Evolutionary conservation across 2,329 filamentous ascomycete genomes (phyloP), one percentile per base, ranked within the genome.

Genomic region (Massarina eburnea): DNA sequence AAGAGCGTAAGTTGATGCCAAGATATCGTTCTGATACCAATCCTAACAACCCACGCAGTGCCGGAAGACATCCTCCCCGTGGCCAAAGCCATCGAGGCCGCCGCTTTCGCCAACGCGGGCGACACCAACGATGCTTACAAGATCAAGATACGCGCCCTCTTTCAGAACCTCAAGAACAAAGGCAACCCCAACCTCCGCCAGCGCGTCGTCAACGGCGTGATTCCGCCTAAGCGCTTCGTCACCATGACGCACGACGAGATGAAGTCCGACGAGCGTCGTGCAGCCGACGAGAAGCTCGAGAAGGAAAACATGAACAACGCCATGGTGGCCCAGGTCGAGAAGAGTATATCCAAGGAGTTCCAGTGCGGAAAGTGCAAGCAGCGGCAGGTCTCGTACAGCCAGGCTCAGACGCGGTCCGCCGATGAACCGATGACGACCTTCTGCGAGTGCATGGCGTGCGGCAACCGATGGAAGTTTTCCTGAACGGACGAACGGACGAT

Each of bases 291-390:
- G 58, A 83, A 84, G 69, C 80, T 96, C 40, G 80, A 91, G 67
- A 84, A 88, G 73, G 90, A 96, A 73, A 99, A 99, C 73, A 91
- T 97, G 88, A 91, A 91, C 76, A 90, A 92, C 72, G 90, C 94
- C 1, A 95, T 97, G 84, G 91, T 95, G 9, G 89, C 92, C 46
- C 88, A 91, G 78, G 88, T 84, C 15, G 87, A 96, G 73, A 94
- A 91, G 80, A 91, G 87, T 67, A 90, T 96, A 74, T 91, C 86
- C 68, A 86, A 88, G 67, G 89, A 86, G 46, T 80, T 97, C 64
- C 86, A 89, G 73, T 99, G 94, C 75, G 83, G 90, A 65, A 91
- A 91, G 72, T 99, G 94, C 74, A 88, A 88, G 62, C 81, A 95
- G 80, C 91, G 88, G 78, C 91, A 90, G 78, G 94, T 97, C 66